Base-by-base conservation (phyloP, 108 stramenopile species). In the Bacterosira constricta region DNA sequence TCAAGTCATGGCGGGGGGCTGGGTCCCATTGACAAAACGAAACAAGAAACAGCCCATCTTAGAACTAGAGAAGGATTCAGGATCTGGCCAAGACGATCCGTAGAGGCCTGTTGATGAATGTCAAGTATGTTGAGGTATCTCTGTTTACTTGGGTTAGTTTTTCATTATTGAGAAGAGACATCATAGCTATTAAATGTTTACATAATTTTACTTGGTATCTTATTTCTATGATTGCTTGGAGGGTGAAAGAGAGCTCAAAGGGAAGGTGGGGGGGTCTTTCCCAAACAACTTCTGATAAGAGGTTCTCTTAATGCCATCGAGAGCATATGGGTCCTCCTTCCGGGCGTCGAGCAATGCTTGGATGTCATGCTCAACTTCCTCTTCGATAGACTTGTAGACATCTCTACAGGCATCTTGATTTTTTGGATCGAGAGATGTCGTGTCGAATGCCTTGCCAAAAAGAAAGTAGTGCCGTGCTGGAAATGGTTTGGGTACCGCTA, bases 381-480 rank as follows among this genome's bases (percentile, higher is more conserved):
- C 45, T 74, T 95, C 57, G 7, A 90, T 71, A 20, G 82, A 27
- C 17, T 64, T 30, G 65, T 94, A 96, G 9, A 86, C 32, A 20
- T 63, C 30, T 15, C 71, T 61, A 59, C 95, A 96, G 10, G 68
- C 80, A 3, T 86, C 83, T 51, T 77, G 80, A 65, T 94, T 81
- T 25, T 81, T 83, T 21, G 78, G 82, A 56, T 94, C 88, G 12
- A 94, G 4, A 3, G 65, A 56, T 0, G 61, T 69, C 7, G 91
- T 92, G 37, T 76, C 53, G 31, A 91, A 75, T 23, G 91, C 75
- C 71, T 79, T 79, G 0, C 93, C 95, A 82, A 96, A 96, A 9
- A 92, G 38, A 51, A 96, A 96, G 58, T 94, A 96, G 50, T 91
- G 89, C 26, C 95, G 66, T 20, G 87, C 90, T n/a, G 91, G 87